A percentile compares a stretch with the other conserved stretches of the same genome.
phyloP scores from a whole-genome alignment of 2,329 filamentous ascomycete species.

The Exophiala mesophila region DNA sequence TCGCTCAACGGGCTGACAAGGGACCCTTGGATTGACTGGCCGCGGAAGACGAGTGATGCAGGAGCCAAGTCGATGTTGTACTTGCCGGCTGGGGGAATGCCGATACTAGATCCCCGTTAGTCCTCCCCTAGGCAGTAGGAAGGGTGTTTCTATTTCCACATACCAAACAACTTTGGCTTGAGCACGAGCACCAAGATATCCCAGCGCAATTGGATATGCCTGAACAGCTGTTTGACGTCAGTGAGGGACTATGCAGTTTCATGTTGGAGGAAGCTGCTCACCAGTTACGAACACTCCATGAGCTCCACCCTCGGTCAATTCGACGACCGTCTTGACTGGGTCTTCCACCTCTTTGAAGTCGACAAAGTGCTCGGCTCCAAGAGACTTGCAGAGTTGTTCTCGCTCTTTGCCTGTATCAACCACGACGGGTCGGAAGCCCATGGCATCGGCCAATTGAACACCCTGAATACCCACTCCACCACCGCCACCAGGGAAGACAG shows the following conservation, averaged over 20 bases:
- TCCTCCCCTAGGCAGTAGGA: not conserved
- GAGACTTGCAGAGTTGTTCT: constrained; percentile 40
- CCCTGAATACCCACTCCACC: constrained; percentile 56
- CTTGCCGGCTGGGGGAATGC: constrained; percentile 29
- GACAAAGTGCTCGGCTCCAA: constrained; percentile 54
- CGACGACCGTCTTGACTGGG: constrained; percentile 39
- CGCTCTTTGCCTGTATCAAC: constrained; percentile 50
- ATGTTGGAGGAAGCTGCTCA: no score
- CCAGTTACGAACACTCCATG: constrained; percentile 43
- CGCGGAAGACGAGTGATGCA: constrained; percentile 16
- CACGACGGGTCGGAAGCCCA: constrained; percentile 54
- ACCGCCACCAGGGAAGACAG: constrained; percentile 52
- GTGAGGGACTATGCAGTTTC: no score
- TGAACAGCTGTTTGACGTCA: constrained; percentile 27
- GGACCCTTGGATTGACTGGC: constrained; percentile 21
- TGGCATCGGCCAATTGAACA: constrained; percentile 50
- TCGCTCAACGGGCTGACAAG: constrained; percentile 18
- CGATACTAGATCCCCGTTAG: constrained; percentile 31
- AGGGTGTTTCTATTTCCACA: not conserved
- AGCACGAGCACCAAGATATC: constrained; percentile 44
- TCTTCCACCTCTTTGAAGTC: constrained; percentile 45
- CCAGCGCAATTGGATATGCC: constrained; percentile 40
- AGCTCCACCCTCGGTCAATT: constrained; percentile 43
- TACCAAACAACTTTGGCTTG: constrained; percentile 49
- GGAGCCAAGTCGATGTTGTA: constrained; percentile 22